Conservation (phyloP, 1,139 yeast species). For the Spathaspora sp. region DNA sequence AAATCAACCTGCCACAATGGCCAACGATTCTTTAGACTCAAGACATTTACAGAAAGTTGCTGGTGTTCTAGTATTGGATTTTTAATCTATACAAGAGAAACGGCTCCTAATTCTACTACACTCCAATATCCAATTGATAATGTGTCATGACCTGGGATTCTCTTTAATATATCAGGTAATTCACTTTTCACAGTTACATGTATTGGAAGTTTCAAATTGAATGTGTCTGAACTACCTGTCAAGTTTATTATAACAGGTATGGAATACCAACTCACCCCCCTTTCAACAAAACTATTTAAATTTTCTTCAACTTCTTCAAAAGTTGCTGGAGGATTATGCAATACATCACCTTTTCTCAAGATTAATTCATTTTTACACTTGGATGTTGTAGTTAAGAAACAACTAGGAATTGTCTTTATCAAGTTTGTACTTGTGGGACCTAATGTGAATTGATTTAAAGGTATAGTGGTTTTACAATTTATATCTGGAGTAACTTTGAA, state of each 20-base stretch:
- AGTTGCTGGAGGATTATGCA: constrained; percentile 6
- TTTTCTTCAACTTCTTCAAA: constrained; percentile 16
- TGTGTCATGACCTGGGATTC: constrained; percentile 16
- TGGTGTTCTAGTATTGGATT: constrained; percentile 57
- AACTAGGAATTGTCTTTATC: constrained; percentile 30
- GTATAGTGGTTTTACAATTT: constrained; percentile 21
- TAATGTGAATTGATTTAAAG: constrained; percentile 21
- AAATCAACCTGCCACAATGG: constrained; percentile 4
- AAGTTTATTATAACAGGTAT: constrained; percentile 23
- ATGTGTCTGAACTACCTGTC: neutral
- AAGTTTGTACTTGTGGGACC: constrained; percentile 6
- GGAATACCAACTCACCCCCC: constrained; percentile 36
- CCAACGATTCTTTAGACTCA: constrained; percentile 45
- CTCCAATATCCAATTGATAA: constrained; percentile 37
- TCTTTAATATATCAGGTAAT: constrained; percentile 18
- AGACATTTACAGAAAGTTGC: constrained; percentile 54
- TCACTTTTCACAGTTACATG: constrained; percentile 25
- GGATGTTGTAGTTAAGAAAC: constrained; percentile 30
- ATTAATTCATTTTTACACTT: constrained; percentile 33
- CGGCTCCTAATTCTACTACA: constrained; percentile 22
- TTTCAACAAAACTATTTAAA: constrained; percentile 23
- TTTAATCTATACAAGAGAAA: constrained; percentile 22
- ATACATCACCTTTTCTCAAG: constrained; percentile 18
- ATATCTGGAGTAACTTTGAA: constrained; percentile 8
- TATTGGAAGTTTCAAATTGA: constrained; percentile 23